These are phyloP conservation scores for Cadophora gregata DNA, from an alignment of 2,329 filamentous ascomycete species.

Conservation along the genomic window DNA sequence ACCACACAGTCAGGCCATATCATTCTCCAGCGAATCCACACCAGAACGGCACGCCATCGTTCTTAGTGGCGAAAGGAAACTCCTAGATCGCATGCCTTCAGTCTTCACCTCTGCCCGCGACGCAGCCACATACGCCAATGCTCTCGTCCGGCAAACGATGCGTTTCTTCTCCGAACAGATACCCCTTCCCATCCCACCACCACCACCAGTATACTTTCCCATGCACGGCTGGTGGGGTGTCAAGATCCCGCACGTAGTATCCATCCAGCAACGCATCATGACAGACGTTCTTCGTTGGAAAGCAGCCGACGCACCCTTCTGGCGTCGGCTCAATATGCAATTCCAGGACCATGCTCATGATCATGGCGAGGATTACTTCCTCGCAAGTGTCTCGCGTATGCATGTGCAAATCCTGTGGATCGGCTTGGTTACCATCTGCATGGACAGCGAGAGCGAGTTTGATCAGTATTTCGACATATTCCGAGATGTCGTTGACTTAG, in stretches of 20 bases:
- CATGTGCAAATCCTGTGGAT: constrained; percentile 57
- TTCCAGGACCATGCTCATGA: neutral
- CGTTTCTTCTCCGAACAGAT: constrained; percentile 23
- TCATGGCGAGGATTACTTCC: constrained; percentile 3
- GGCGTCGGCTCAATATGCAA: neutral
- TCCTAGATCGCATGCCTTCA: constrained; percentile 27
- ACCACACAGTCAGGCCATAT: constrained; percentile 18
- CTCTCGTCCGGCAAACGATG: constrained; percentile 24
- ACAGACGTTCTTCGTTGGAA: constrained; percentile 16
- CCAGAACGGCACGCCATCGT: constrained; percentile 13
- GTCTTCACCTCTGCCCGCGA: constrained; percentile 24
- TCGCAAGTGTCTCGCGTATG: constrained; percentile 46
- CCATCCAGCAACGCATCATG: constrained; percentile 24
- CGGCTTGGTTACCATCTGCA: constrained; percentile 23
- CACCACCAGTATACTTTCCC: constrained; percentile 19
- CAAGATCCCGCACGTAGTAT: constrained; percentile 19
- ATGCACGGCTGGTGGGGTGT: constrained; percentile 30
- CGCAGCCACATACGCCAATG: constrained; percentile 24
- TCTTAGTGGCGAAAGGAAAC: constrained; percentile 10
- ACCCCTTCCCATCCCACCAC: constrained; percentile 11
- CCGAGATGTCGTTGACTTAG: constrained; percentile 13
- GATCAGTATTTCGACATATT: constrained; percentile 23
- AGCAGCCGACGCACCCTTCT: constrained; percentile 21
- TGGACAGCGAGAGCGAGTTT: constrained; percentile 17
- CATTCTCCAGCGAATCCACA: constrained; percentile 19